Evolutionary conservation across 371 early-diverging fungal genomes (phyloP).

Genomic region (Dichotomocladium elegans): DNA sequence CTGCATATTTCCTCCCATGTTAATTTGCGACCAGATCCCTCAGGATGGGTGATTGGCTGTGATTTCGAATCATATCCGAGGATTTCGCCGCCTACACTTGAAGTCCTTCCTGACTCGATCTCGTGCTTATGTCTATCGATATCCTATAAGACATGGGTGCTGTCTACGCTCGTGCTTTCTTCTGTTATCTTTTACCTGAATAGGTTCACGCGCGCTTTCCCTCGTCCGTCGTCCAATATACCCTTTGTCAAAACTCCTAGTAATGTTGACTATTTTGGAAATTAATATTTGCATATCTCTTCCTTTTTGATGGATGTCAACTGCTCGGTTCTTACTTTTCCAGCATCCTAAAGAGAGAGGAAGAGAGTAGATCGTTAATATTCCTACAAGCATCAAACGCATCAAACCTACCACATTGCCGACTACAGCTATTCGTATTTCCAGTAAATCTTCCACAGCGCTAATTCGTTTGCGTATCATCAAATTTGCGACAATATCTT

Average conservation of each 20-base stretch:
- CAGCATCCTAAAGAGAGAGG: slow-evolving; percentile 49
- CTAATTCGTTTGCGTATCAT: slow-evolving; percentile 70
- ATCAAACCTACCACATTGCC: slow-evolving; percentile 75
- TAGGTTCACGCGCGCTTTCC: slow-evolving; percentile 84
- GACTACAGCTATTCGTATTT: slow-evolving; percentile 85
- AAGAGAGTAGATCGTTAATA: background rate
- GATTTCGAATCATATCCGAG: slow-evolving; percentile 81
- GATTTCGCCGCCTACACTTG: slow-evolving; percentile 88
- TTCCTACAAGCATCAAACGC: background rate
- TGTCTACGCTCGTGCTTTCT: too few relatives aligned
- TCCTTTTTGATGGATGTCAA: background rate
- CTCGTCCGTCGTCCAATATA: slow-evolving; percentile 89
- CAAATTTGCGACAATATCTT: slow-evolving; percentile 41
- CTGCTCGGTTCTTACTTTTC: slow-evolving; percentile 42
- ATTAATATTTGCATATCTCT: background rate
- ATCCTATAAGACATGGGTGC: background rate
- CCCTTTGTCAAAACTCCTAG: slow-evolving; percentile 90
- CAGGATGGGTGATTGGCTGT: slow-evolving; percentile 32
- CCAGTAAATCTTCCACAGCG: slow-evolving; percentile 73
- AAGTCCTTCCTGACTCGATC: slow-evolving; percentile 87
- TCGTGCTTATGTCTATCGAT: slow-evolving; percentile 82
- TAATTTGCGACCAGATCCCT: slow-evolving; percentile 50
- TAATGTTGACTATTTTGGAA: slow-evolving; percentile 78
- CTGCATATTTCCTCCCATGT: slow-evolving; percentile 83
- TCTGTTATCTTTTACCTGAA: slow-evolving; percentile 71